Evolutionary conservation across 148 eudicot genomes (phyloP).

Genomic region (Persicaria maculosa): DNA sequence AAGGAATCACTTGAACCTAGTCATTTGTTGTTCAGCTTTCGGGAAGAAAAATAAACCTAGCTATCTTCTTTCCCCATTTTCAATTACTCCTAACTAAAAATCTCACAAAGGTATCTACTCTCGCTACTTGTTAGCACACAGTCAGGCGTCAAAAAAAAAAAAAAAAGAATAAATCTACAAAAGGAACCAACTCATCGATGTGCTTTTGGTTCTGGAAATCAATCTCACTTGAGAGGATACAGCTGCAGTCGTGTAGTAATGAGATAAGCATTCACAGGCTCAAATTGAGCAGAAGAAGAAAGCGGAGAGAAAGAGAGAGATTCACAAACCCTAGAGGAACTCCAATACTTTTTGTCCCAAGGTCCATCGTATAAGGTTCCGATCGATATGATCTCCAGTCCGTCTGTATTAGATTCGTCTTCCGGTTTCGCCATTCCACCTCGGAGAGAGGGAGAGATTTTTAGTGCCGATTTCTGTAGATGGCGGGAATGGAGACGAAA

Average conservation of each 20-base stretch:
- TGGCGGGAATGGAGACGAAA: conserved; percentile 26
- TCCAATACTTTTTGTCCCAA: conserved; percentile 99
- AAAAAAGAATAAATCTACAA: not conserved
- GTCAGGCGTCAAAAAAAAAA: not conserved
- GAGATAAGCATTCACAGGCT: not conserved
- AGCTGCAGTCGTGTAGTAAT: not conserved
- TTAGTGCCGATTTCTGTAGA: not conserved
- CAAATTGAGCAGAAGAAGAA: not conserved
- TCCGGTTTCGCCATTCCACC: conserved; percentile 39
- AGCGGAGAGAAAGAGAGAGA: conserved; percentile 12
- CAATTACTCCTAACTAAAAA: not conserved
- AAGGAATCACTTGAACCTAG: no score
- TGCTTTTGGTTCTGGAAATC: not conserved
- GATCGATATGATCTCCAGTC: conserved; percentile 67
- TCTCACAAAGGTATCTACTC: not conserved
- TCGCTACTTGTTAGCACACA: not conserved
- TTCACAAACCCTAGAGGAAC: conserved; percentile 87
- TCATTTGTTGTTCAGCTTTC: no score
- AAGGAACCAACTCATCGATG: not conserved
- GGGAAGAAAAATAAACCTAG: not conserved
- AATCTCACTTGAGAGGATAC: not conserved
- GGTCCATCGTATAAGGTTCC: conserved; percentile 60
- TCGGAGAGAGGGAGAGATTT: not conserved
- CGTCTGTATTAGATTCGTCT: conserved; percentile 45
- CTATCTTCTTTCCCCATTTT: not conserved